phyloP scores from a whole-genome alignment of 202 grass and related monocot genomes.

The Hordeum pubiflorum region DNA sequence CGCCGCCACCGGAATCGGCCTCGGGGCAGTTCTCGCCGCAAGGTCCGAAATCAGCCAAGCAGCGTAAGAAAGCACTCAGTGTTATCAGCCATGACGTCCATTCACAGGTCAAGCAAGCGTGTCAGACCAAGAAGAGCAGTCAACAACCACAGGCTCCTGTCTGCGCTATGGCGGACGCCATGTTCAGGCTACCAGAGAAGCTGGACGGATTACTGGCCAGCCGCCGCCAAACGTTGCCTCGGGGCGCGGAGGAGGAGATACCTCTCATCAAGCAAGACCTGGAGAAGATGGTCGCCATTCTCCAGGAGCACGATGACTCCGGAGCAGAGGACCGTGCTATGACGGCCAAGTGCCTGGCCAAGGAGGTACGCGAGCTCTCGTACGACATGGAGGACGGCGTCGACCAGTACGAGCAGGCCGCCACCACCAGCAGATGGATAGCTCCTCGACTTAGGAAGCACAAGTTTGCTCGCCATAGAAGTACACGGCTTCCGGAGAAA shows the following conservation, averaged over 20 bases:
- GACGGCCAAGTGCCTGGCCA: slow-evolving; percentile 1
- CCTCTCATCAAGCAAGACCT: slow-evolving; percentile 23
- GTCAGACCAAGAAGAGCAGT: too few relatives aligned
- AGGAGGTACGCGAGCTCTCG: background rate
- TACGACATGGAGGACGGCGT: slow-evolving; percentile 18
- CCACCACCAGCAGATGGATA: background rate
- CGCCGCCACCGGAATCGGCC: slow-evolving; percentile 4
- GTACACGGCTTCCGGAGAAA: background rate
- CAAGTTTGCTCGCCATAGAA: background rate
- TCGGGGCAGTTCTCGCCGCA: slow-evolving; percentile 54
- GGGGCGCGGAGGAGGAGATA: background rate
- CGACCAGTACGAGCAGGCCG: background rate
- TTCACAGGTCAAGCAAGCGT: too few relatives aligned
- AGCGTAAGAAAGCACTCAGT: slow-evolving; percentile 6
- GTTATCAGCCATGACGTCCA: too few relatives aligned
- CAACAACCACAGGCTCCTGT: background rate
- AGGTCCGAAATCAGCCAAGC: slow-evolving; percentile 35
- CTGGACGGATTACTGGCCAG: background rate
- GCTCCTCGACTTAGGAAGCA: background rate
- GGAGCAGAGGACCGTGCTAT: background rate
- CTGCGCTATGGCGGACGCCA: background rate
- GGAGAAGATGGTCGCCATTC: background rate
- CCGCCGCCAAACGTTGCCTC: background rate
- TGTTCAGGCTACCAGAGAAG: background rate
- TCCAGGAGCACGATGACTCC: background rate